phyloP scores from a whole-genome alignment of 75 land plant species.

The Cunninghamia lanceolata region DNA sequence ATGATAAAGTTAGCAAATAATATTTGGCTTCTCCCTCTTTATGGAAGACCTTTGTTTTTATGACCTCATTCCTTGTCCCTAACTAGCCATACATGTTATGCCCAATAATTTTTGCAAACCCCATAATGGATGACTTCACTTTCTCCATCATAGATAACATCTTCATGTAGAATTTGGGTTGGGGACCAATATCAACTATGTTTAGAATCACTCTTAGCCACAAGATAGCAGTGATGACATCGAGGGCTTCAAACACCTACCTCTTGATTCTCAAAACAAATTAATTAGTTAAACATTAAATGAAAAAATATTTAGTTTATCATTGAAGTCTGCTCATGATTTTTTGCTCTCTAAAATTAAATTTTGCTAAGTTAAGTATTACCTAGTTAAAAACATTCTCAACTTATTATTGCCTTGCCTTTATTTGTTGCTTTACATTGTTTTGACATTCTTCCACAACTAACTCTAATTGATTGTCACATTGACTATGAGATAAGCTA shows the following conservation, averaged over 20 bases:
- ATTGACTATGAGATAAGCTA: neutral
- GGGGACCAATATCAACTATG: neutral
- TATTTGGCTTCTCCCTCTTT: neutral
- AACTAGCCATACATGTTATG: neutral
- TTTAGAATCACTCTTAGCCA: neutral
- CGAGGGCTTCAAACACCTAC: neutral
- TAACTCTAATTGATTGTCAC: neutral
- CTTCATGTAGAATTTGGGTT: neutral
- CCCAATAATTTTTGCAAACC: too few species aligned
- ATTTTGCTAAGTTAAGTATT: neutral
- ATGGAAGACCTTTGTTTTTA: neutral
- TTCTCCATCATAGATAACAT: too few species aligned
- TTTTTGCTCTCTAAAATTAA: neutral
- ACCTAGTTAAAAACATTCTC: neutral
- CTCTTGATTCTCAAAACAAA: neutral
- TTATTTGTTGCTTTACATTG: neutral
- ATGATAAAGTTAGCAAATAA: neutral
- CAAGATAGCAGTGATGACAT: neutral
- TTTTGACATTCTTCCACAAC: neutral
- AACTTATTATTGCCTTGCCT: neutral
- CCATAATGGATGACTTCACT: neutral
- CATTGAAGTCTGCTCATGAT: neutral
- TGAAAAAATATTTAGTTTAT: neutral
- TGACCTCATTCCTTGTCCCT: neutral
- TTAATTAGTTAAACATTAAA: neutral